Base-by-base conservation (phyloP, 495 filamentous ascomycete genomes). In the Neurospora intermedia region DNA sequence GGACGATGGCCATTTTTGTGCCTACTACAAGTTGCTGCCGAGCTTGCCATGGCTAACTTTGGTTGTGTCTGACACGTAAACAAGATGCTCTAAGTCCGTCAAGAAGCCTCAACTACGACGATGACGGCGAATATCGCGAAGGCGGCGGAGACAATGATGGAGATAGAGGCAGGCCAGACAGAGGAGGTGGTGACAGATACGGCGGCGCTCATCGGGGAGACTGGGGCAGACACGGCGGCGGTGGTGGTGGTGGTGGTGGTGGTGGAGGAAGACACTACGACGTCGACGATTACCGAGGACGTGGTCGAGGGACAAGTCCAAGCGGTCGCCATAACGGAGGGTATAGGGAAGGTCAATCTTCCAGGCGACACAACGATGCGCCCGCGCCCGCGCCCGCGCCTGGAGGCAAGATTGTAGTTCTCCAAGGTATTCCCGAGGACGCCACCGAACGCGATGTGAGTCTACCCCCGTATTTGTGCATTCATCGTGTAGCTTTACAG, bases 81-180 rank as follows among this genome's bases (percentile, higher is more conserved):
- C 75, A 78, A 78, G 79, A 78, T 72, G 66, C 69, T 69, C 72
- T 40, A 43, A 70, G 66, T 66, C 74, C 78, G 39, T 71, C 75
- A 40, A 74, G 78, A 71, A 71, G 74, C 62, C 73, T 81, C 69
- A 77, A 80, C 73, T 81, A 81, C 75, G 80, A 81, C 72, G 78
- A 77, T 31, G 72, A 79, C 41, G 73, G 72, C 71, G 75, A 71
- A 38, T 46, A 69, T 35, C 27, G 18, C 70, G 41, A 59, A 69
- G 35, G 43, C 27, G 35, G 45, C 40, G 70, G 18, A 39, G 43
- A 59, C 3, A 18, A 16, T 18, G 43, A 31, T 39, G 43, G 35
- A 59, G 35, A 59, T 38, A 69, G 45, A 59, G 70, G 70, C 31
- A 43, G 70, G 27, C n/a, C 23, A 39, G 70, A 35, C 43, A 48